These are phyloP conservation scores for Hordeum pubiflorum DNA, from an alignment of 202 grass and related monocot species.

Conservation along the genomic window DNA sequence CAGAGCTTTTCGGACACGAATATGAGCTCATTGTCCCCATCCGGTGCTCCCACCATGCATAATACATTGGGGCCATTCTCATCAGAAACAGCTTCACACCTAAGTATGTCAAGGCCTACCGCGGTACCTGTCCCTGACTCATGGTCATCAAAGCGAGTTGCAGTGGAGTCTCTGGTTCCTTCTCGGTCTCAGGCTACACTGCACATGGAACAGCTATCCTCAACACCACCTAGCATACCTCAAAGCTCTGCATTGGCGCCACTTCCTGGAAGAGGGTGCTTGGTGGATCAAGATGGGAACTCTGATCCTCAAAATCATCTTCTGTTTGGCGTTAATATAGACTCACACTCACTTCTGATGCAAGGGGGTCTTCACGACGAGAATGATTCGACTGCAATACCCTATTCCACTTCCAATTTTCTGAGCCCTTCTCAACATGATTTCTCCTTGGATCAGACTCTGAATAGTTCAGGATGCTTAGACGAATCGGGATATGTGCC, in stretches of 20 bases:
- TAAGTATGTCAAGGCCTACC: slow-evolving; percentile 54
- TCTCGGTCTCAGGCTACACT: slow-evolving; percentile 34
- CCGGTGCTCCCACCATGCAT: slow-evolving; percentile 35
- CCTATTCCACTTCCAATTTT: slow-evolving; percentile 80
- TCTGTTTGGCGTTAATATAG: slow-evolving; percentile 68
- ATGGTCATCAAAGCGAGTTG: slow-evolving; percentile 70
- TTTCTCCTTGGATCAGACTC: slow-evolving; percentile 58
- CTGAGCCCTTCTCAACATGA: slow-evolving; percentile 63
- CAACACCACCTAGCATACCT: slow-evolving; percentile 36
- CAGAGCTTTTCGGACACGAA: slow-evolving; percentile 55
- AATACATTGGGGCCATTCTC: slow-evolving; percentile 53
- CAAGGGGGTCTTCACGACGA: slow-evolving; percentile 49
- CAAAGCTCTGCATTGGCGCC: slow-evolving; percentile 48
- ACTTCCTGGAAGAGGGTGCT: slow-evolving; percentile 64
- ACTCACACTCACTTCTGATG: slow-evolving; percentile 60
- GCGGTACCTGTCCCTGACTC: slow-evolving; percentile 40
- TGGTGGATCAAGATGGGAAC: slow-evolving; percentile 60
- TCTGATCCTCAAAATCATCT: slow-evolving; percentile 64
- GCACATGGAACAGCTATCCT: slow-evolving; percentile 55
- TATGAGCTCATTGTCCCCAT: slow-evolving; percentile 46
- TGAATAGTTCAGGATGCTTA: slow-evolving; percentile 55
- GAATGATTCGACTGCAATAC: slow-evolving; percentile 55
- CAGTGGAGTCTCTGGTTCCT: slow-evolving; percentile 59
- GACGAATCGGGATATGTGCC: slow-evolving; percentile 59
- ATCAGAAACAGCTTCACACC: slow-evolving; percentile 42